Conservation (phyloP, 331 rosid genomes). For the Rosa hybrid region DNA sequence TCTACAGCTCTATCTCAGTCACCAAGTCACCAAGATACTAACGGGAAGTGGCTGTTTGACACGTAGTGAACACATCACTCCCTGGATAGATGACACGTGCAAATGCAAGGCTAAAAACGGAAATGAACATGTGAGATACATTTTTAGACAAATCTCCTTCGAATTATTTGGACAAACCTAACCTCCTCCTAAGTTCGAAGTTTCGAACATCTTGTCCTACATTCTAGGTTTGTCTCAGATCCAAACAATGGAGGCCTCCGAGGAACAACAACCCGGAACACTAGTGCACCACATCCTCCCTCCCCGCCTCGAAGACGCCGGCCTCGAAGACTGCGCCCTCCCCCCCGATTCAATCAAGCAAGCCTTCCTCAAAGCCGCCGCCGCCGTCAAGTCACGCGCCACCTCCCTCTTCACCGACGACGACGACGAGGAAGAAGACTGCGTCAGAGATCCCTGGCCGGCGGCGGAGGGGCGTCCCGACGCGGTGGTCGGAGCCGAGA, state of each 20-base stretch:
- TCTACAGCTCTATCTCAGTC: too few relatives aligned
- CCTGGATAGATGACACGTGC: too few relatives aligned
- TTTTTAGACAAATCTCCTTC: too few relatives aligned
- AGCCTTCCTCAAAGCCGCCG: conserved; percentile 79
- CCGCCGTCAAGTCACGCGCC: conserved; percentile 62
- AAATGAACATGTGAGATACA: too few relatives aligned
- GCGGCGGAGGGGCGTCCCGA: conserved; percentile 31
- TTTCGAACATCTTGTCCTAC: too few relatives aligned
- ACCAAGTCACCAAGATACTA: too few relatives aligned
- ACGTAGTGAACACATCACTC: too few relatives aligned
- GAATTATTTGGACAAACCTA: too few relatives aligned
- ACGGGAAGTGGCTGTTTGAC: too few relatives aligned
- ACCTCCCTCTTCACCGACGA: conserved; percentile 39
- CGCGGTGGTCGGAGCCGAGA: conserved; percentile 30
- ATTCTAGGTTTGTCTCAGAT: not conserved
- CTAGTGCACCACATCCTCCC: conserved; percentile 58
- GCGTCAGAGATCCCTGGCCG: conserved; percentile 51
- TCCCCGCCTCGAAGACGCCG: conserved; percentile 84
- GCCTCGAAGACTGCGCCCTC: conserved; percentile 86
- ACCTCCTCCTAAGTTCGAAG: too few relatives aligned
- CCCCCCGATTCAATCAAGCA: conserved; percentile 70
- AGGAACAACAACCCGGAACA: conserved; percentile 30
- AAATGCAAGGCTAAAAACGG: too few relatives aligned
- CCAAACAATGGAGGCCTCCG: conserved; percentile 45
- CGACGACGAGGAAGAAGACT: conserved; percentile 38